Conservation (phyloP, 2,329 filamentous ascomycete genomes). For the Aspergillus melleus region DNA sequence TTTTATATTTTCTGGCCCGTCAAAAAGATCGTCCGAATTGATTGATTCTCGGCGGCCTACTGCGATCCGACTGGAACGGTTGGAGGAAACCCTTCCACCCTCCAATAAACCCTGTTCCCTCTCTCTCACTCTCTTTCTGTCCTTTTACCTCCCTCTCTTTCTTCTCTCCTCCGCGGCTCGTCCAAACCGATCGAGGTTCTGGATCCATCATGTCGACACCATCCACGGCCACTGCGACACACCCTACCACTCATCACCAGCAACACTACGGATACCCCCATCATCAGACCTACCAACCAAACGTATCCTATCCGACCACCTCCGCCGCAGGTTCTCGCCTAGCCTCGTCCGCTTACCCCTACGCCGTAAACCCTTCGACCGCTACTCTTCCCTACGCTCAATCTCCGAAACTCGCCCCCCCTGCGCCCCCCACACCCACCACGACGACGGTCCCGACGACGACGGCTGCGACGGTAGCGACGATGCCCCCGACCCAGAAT, state of each 20-base stretch:
- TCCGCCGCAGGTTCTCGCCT: constrained; percentile 43
- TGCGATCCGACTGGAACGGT: constrained; percentile 13
- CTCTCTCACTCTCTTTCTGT: constrained; percentile 10
- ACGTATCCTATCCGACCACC: constrained; percentile 53
- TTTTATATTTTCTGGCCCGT: background rate
- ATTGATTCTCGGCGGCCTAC: constrained; percentile 12
- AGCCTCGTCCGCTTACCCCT: constrained; percentile 45
- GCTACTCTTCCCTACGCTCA: constrained; percentile 35
- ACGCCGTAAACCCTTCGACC: constrained; percentile 37
- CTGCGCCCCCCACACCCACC: constrained; percentile 34
- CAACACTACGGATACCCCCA: constrained; percentile 63
- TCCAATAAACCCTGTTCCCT: constrained; percentile 4
- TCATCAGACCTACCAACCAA: constrained; percentile 57
- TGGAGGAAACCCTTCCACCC: background rate
- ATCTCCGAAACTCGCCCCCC: constrained; percentile 38
- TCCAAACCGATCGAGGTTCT: constrained; percentile 25
- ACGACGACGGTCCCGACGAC: constrained; percentile 34
- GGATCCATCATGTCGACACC: constrained; percentile 71
- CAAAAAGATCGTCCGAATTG: background rate
- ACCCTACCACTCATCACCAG: constrained; percentile 63
- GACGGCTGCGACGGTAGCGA: constrained; percentile 22
- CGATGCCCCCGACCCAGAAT: constrained; percentile 40
- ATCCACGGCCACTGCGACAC: constrained; percentile 71
- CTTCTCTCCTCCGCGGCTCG: background rate
- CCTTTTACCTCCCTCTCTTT: constrained; percentile 2